Base-by-base conservation (phyloP, 1,284 basidiomycete species). In the Cystobasidium sp. region DNA sequence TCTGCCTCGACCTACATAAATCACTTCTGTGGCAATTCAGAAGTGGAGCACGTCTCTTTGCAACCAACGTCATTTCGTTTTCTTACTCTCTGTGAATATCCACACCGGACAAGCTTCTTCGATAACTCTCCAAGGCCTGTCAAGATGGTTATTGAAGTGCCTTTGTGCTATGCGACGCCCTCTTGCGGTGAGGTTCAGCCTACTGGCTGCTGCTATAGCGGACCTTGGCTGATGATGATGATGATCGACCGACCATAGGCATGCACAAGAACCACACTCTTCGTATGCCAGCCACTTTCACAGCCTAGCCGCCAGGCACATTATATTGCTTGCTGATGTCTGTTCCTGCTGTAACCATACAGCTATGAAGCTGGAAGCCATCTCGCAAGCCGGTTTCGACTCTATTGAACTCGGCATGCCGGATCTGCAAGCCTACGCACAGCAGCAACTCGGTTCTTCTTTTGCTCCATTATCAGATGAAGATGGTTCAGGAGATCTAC, bases 381-480 rank as follows among this genome's bases (percentile, higher is more conserved):
- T 78, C 39, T 43, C 74, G 10, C 4, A 53, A 20, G 78, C 78
- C 52, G 78, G 78, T 5, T 78, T 78, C 75, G 49, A 70, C 6
- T 74, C 75, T 2, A 77, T 78, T 70, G 78, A 78, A 62, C 65
- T 78, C 22, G 76, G 76, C 39, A 76, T 78, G 43, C 77, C 78
- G 2, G 78, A 78, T 63, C 55, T 78, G 18, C 75, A 74, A 41
- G 63, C 68, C 3, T 78, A 76, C 44, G 77, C 77, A 14, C 56
- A 53, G 1, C 24, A 68, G n/a, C n/a, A 51, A 8, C 43, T 63
- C 3, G 63, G 75, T 31, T 44, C 59, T 7, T 55, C 68, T 18
- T 75, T 65, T 41, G 9, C 52, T n/a, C 70, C 49, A 7, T 39
- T 73, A 37, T 73, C 70, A 47, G 67, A 74, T 39, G 67, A 74